phyloP scores from a whole-genome alignment of 2,329 filamentous ascomycete species.

The Neoscytalidium dimidiatum region DNA sequence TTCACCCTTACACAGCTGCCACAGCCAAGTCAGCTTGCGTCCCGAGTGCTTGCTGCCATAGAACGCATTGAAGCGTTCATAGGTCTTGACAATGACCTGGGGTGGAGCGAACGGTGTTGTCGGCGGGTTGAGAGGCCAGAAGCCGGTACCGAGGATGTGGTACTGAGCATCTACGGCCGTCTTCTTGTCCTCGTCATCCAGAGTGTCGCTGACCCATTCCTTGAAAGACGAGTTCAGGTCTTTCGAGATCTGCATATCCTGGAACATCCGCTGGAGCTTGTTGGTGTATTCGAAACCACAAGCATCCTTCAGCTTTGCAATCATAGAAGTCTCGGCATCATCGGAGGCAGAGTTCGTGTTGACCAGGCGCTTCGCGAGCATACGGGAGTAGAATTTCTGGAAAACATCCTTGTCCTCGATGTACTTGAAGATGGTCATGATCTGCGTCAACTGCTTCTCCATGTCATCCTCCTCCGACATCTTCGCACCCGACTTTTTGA shows the following conservation, averaged over 20 bases:
- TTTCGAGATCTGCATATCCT: conserved; percentile 98
- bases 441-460: conserved; percentile 83
- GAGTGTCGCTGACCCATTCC: conserved; percentile 69
- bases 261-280: conserved; percentile 99
- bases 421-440: conserved; percentile 99
- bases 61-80: conserved; percentile 85
- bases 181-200: conserved; percentile 66
- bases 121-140: conserved; percentile 91
- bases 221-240: conserved; percentile 91
- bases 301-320: conserved; percentile 97
- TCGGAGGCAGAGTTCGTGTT: conserved; percentile 95
- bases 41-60: conserved; percentile 97
- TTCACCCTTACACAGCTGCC: conserved; percentile 98
- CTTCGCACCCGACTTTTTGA: conserved; percentile 84
- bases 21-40: conserved; percentile 95
- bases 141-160: conserved; percentile 91
- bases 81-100: conserved; percentile 78
- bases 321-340: conserved; percentile 98
- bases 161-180: conserved; percentile 81
- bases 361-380: conserved; percentile 91
- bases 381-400: conserved; percentile 98
- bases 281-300: conserved; percentile 99
- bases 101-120: conserved; percentile 88
- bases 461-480: conserved; percentile 92
- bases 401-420: conserved; percentile 99